These are phyloP conservation scores for Fusarium goolgardi DNA, from an alignment of 2,329 filamentous ascomycete genomes.

Conservation along the genomic window DNA sequence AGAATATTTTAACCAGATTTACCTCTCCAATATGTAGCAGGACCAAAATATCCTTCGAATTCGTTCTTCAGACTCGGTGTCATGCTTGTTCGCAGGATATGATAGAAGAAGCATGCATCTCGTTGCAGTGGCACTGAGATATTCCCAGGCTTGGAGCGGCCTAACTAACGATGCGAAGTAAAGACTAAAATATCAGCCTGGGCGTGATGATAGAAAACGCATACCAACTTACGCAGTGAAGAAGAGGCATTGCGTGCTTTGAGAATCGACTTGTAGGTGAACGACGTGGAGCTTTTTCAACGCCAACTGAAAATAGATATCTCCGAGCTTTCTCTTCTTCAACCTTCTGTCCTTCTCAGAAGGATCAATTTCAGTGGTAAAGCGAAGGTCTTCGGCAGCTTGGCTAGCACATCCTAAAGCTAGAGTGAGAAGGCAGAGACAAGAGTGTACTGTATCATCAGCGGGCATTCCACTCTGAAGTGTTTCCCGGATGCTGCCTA, in stretches of 20 bases:
- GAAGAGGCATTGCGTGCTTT: constrained; percentile 62
- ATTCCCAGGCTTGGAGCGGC: constrained; percentile 65
- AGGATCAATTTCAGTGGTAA: constrained; percentile 23
- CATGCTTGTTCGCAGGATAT: constrained; percentile 53
- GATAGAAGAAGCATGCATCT: constrained; percentile 63
- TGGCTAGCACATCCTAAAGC: constrained; percentile 61
- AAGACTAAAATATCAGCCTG: constrained; percentile 38
- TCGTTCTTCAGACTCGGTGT: constrained; percentile 58
- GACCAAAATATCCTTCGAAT: constrained; percentile 65
- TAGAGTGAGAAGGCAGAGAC: constrained; percentile 60
- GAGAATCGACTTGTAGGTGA: constrained; percentile 59
- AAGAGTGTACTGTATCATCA: constrained; percentile 54
- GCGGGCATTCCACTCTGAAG: constrained; percentile 52
- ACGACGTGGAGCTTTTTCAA: constrained; percentile 59
- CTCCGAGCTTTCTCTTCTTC: constrained; percentile 52
- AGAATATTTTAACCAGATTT: neutral
- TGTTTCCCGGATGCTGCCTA: constrained; percentile 49
- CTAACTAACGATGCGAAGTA: constrained; percentile 63
- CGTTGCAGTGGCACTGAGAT: constrained; percentile 60
- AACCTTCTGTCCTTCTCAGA: constrained; percentile 49
- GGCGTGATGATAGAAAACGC: rapidly evolving
- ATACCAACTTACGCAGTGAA: constrained; percentile 57
- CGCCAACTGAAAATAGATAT: constrained; percentile 60
- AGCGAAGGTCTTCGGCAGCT: constrained; percentile 50
- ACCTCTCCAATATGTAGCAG: constrained; percentile 66